Percentiles rank a stretch among this genome's conserved stretches.
Evolutionary conservation across 176 grass and related monocot genomes (phyloP).

Genomic region (Hyparrhenia diplandra): DNA sequence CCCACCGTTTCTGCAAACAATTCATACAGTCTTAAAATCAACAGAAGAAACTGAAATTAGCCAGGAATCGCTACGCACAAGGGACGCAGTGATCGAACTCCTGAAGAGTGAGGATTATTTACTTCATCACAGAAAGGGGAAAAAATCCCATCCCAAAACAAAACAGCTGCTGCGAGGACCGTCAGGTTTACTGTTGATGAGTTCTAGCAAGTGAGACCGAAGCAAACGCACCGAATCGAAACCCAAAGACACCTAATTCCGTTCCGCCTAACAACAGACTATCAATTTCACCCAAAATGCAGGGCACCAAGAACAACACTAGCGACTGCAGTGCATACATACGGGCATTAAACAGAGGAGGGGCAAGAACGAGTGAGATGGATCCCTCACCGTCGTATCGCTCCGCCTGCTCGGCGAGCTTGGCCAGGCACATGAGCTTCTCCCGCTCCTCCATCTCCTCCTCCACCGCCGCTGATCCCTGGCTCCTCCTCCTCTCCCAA

Average conservation of each 20-base stretch:
- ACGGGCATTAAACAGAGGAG: background rate
- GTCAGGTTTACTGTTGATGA: background rate
- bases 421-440: conserved; percentile 49
- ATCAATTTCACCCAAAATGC: background rate
- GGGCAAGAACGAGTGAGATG: background rate
- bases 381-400: conserved; percentile 52
- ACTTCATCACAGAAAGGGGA: background rate
- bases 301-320: conserved; percentile 12
- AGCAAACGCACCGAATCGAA: background rate
- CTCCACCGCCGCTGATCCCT: too few species aligned
- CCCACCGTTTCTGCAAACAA: background rate
- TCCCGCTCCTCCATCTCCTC: conserved; percentile 49
- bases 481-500: too few species aligned
- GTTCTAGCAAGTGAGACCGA: background rate
- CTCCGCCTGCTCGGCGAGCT: conserved; percentile 61
- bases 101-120: background rate
- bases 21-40: background rate
- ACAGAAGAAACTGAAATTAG: background rate
- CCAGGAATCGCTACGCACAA: background rate
- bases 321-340: background rate
- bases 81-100: background rate
- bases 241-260: background rate
- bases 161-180: background rate
- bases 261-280: background rate
- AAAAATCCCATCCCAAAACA: background rate